Percentiles rank a stretch among this genome's conserved stretches.
Conservation (phyloP, 768 basidiomycete genomes). For the Glaciozyma martinii region DNA sequence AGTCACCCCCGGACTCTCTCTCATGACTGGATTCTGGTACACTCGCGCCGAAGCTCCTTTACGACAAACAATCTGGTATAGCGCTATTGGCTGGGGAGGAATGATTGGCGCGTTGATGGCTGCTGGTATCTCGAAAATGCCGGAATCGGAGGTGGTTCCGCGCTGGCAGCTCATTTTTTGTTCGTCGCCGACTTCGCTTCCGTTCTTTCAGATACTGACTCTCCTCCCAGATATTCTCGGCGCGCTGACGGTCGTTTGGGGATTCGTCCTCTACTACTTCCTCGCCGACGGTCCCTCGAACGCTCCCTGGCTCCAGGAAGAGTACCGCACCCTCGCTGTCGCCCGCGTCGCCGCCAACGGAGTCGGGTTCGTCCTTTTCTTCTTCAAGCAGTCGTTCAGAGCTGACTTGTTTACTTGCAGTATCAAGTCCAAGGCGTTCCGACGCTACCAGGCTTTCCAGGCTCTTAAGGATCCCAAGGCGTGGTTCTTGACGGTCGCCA, state of each 20-base stretch:
- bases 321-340: conserved; percentile 38
- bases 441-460: conserved; percentile 34
- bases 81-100: conserved; percentile 39
- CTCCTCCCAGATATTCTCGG: conserved; percentile 35
- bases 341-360: conserved; percentile 38
- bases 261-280: conserved; percentile 39
- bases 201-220: too few relatives aligned
- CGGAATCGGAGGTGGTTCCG: background rate
- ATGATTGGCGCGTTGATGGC: conserved; percentile 41
- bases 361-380: conserved; percentile 21
- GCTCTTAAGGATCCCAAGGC: conserved; percentile 38
- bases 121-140: conserved; percentile 34
- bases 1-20: conserved; percentile 39
- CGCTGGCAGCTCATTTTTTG: conserved; percentile 37
- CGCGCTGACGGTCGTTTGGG: conserved; percentile 37
- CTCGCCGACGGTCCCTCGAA: conserved; percentile 39
- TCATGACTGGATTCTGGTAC: conserved; percentile 39
- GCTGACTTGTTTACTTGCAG: too few relatives aligned
- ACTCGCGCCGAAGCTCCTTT: conserved; percentile 37
- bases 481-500: conserved; percentile 38
- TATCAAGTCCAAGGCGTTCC: conserved; percentile 39
- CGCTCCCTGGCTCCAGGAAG: conserved; percentile 38
- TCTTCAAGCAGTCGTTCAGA: too few relatives aligned
- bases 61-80: conserved; percentile 41
- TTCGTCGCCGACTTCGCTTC: too few relatives aligned